These are phyloP conservation scores for Rhodotorula babjevae DNA, from an alignment of 768 basidiomycete species.

Conservation along the genomic window DNA sequence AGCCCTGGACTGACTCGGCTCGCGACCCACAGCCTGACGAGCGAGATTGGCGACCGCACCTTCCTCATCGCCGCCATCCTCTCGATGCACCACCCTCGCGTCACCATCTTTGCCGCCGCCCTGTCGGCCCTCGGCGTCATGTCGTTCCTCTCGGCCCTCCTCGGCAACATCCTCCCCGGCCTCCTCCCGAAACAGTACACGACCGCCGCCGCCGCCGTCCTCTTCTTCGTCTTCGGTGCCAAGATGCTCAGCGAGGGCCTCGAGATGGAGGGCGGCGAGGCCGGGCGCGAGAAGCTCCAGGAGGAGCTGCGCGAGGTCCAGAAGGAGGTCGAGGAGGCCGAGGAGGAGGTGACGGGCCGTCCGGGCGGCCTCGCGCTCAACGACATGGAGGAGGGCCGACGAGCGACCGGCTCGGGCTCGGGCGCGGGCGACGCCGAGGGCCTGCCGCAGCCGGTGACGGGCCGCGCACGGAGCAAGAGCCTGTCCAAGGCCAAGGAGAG, in stretches of 20 bases:
- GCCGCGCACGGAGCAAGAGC: slow-evolving; percentile 3
- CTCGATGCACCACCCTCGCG: slow-evolving; percentile 75
- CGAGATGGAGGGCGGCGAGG: slow-evolving; percentile 59
- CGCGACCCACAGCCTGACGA: slow-evolving; percentile 45
- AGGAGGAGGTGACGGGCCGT: slow-evolving; percentile 51
- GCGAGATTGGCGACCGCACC: slow-evolving; percentile 95
- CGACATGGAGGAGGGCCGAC: slow-evolving; percentile 66
- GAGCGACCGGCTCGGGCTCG: not conserved
- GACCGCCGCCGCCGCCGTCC: slow-evolving; percentile 65
- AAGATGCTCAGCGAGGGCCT: slow-evolving; percentile 84
- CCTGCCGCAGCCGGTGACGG: not conserved
- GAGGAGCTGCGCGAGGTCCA: slow-evolving; percentile 96
- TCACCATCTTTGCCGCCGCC: slow-evolving; percentile 80
- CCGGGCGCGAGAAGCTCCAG: slow-evolving; percentile 70
- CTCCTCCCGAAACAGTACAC: slow-evolving; percentile 71
- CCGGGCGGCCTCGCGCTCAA: slow-evolving; percentile 52
- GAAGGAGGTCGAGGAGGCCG: slow-evolving; percentile 80
- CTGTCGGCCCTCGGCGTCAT: slow-evolving; percentile 82
- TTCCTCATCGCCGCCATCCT: slow-evolving; percentile 76
- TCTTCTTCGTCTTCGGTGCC: slow-evolving; percentile 84
- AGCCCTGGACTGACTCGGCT: not conserved
- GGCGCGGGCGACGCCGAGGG: not conserved
- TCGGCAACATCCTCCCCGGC: slow-evolving; percentile 82
- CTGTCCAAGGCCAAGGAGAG: slow-evolving; percentile 32
- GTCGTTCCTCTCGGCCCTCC: slow-evolving; percentile 86